Percentiles rank a stretch among this genome's conserved stretches.
phyloP scores from a whole-genome alignment of 176 grass and related monocot genomes.

The Poa annua region DNA sequence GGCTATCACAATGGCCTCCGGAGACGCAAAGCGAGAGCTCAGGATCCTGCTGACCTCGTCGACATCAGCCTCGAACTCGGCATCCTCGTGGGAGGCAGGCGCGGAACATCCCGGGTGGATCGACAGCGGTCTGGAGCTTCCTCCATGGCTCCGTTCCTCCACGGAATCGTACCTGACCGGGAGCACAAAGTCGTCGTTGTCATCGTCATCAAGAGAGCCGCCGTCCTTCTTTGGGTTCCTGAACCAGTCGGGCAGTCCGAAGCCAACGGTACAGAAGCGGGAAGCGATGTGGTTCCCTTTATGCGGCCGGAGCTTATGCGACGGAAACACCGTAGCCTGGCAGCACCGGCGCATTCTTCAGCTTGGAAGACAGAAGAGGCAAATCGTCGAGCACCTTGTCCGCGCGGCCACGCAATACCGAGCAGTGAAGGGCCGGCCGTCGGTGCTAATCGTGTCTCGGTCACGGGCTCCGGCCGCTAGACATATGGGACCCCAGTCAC shows the following conservation, averaged over 20 bases:
- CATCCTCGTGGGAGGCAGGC: constrained; percentile 29
- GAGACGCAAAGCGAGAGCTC: constrained; percentile 53
- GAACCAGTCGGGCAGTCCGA: constrained; percentile 78
- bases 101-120: neutral
- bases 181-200: constrained; percentile 76
- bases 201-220: constrained; percentile 22
- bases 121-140: constrained; percentile 24
- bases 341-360: constrained; percentile 49
- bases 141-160: constrained; percentile 7
- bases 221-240: constrained; percentile 52
- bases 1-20: constrained; percentile 63
- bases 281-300: neutral
- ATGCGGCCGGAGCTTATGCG: neutral
- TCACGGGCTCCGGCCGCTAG: no score
- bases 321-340: neutral
- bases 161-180: constrained; percentile 34
- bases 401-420: neutral
- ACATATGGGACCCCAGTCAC: neutral
- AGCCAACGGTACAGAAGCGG: constrained; percentile 41
- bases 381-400: constrained; percentile 46
- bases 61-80: constrained; percentile 54
- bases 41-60: constrained; percentile 61
- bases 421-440: neutral
- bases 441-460: neutral
- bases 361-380: constrained; percentile 3